phyloP scores from a whole-genome alignment of 176 grass and related monocot genomes.

The Avena atlantica region DNA sequence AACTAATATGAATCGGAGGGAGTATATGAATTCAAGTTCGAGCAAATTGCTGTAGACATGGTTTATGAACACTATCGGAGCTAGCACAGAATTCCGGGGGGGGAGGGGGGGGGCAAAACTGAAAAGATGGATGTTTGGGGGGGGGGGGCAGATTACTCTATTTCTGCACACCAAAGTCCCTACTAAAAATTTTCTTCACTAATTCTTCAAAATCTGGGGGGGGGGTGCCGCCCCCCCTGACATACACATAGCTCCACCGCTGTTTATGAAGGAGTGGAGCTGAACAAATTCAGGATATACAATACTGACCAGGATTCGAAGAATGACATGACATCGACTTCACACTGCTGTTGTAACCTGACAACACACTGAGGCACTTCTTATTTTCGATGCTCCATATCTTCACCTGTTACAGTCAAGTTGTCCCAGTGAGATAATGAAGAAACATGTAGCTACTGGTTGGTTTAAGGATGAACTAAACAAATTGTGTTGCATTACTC shows the following conservation, averaged over 20 bases:
- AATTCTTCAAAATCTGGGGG: too few species aligned
- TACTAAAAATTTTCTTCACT: too few species aligned
- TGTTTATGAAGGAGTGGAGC: too few species aligned
- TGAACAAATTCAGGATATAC: too few species aligned
- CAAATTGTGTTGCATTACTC: too few species aligned
- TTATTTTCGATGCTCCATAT: slow-evolving; percentile 73
- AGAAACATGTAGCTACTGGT: background rate
- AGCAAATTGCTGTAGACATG: background rate
- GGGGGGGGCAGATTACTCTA: too few species aligned
- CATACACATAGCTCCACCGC: too few species aligned
- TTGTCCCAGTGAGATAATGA: slow-evolving; percentile 12
- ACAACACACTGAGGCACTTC: slow-evolving; percentile 69
- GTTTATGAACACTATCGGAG: background rate
- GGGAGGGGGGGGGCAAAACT: background rate
- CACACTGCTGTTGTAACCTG: slow-evolving; percentile 88
- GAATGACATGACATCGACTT: slow-evolving; percentile 83
- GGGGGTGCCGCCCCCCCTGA: too few species aligned
- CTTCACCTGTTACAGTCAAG: slow-evolving; percentile 61
- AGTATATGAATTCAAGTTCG: background rate
- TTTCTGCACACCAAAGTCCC: background rate
- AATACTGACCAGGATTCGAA: slow-evolving; percentile 40
- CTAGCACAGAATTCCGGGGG: too few species aligned
- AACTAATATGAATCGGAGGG: too few species aligned
- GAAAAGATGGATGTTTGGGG: background rate
- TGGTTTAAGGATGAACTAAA: too few species aligned